A percentile compares a stretch with the other conserved stretches of the same genome.
phyloP scores from a whole-genome alignment of 2,329 filamentous ascomycete species.

The Xylariales sp. region DNA sequence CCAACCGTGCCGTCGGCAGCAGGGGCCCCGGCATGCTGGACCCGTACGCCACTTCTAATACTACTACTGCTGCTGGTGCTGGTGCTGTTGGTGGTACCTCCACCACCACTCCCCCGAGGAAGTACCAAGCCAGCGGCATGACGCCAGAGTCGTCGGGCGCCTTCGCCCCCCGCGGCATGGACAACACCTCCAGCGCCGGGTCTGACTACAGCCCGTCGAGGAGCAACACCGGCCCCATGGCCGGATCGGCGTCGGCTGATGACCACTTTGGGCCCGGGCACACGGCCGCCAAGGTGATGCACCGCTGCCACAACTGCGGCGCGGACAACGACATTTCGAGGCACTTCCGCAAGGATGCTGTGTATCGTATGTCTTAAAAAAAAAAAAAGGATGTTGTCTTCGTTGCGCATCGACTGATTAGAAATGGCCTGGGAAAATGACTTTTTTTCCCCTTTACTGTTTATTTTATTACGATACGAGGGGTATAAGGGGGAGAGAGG shows the following conservation, averaged over 20 bases:
- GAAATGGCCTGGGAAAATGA: too few relatives aligned
- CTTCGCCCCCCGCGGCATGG: neutral
- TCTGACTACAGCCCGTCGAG: neutral
- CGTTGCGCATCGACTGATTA: neutral
- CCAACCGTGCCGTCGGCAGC: neutral
- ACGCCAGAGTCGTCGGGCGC: neutral
- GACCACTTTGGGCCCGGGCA: slow-evolving; percentile 16
- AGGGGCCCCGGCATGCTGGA: slow-evolving; percentile 7
- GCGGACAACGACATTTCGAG: slow-evolving; percentile 15
- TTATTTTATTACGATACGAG: too few relatives aligned
- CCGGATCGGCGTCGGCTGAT: slow-evolving; percentile 2
- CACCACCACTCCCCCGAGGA: neutral
- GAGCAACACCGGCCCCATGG: neutral
- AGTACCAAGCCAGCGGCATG: neutral
- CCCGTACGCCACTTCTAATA: slow-evolving; percentile 3
- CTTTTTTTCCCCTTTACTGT: too few relatives aligned
- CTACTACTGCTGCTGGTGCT: neutral
- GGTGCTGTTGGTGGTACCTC: neutral
- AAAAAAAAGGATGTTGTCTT: neutral
- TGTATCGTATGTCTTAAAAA: slow-evolving; percentile 13
- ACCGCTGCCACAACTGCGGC: slow-evolving; percentile 15
- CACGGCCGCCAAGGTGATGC: slow-evolving; percentile 13
- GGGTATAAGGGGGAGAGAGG: too few relatives aligned
- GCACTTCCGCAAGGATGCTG: slow-evolving; percentile 17
- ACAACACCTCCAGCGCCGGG: neutral